A percentile compares a stretch with the other conserved stretches of the same genome.
phyloP scores from a whole-genome alignment of 2,329 filamentous ascomycete species.

The Didymella segeticola region DNA sequence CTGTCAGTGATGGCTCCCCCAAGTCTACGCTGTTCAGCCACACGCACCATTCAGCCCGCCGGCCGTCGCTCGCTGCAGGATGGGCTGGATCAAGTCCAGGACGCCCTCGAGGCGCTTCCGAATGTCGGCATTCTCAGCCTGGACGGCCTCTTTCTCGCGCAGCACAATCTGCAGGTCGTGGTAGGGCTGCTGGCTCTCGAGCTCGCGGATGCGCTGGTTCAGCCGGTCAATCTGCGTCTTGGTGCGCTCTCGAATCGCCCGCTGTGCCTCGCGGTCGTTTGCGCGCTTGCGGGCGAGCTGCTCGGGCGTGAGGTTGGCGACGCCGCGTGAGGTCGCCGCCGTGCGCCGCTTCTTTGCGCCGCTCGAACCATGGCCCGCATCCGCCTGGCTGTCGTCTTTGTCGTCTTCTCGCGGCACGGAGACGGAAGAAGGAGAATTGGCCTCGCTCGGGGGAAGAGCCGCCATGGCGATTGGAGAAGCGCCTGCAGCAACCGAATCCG shows the following conservation, averaged over 20 bases:
- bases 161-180: constrained; percentile 80
- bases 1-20: no score
- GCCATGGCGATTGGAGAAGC: constrained; percentile 24
- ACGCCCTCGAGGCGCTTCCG: constrained; percentile 71
- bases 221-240: constrained; percentile 79
- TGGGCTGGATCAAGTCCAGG: constrained; percentile 68
- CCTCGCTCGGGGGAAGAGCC: constrained; percentile 26
- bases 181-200: constrained; percentile 81
- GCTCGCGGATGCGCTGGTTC: constrained; percentile 74
- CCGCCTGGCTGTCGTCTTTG: constrained; percentile 26
- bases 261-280: constrained; percentile 88
- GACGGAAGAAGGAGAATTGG: constrained; percentile 25
- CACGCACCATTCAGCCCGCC: constrained; percentile 55
- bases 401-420: constrained; percentile 18
- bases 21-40: no score
- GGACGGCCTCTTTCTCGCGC: constrained; percentile 76
- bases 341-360: constrained; percentile 45
- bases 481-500: constrained; percentile 8
- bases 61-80: constrained; percentile 56
- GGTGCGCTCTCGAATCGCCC: constrained; percentile 82
- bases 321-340: constrained; percentile 67
- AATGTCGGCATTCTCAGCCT: constrained; percentile 82
- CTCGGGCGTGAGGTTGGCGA: constrained; percentile 85
- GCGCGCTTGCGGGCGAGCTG: constrained; percentile 89
- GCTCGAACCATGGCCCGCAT: constrained; percentile 20